phyloP scores from a whole-genome alignment of 1,284 basidiomycete species.

The Fomitopsis palustris region DNA sequence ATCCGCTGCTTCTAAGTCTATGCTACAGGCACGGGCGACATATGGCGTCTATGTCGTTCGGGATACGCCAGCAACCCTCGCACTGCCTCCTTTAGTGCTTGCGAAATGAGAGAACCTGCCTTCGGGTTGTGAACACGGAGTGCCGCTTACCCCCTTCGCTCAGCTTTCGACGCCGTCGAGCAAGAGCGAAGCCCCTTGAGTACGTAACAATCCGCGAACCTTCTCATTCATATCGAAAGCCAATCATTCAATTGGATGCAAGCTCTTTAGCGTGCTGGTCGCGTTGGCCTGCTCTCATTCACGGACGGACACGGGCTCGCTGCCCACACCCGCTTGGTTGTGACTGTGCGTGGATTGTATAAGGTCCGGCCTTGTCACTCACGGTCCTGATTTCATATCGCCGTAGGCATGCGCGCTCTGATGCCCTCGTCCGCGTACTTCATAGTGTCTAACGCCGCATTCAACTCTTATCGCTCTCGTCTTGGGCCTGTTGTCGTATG shows the following conservation, averaged over 20 bases:
- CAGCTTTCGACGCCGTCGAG: neutral
- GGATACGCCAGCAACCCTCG: neutral
- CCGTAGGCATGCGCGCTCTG: too few relatives aligned
- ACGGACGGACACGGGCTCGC: too few relatives aligned
- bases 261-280: neutral
- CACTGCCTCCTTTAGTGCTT: neutral
- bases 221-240: neutral
- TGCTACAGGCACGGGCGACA: neutral
- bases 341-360: too few relatives aligned
- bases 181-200: neutral
- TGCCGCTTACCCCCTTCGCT: neutral
- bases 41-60: neutral
- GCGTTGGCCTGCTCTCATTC: neutral
- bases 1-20: neutral
- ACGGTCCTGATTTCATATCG: too few relatives aligned
- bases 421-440: neutral
- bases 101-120: neutral
- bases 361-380: neutral
- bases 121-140: neutral
- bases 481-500: too few relatives aligned
- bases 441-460: neutral
- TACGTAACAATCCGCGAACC: neutral
- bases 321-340: too few relatives aligned
- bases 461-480: neutral
- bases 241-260: neutral